Conservation (phyloP, 306 rosid genomes). For the Cucurbita ficifolia region DNA sequence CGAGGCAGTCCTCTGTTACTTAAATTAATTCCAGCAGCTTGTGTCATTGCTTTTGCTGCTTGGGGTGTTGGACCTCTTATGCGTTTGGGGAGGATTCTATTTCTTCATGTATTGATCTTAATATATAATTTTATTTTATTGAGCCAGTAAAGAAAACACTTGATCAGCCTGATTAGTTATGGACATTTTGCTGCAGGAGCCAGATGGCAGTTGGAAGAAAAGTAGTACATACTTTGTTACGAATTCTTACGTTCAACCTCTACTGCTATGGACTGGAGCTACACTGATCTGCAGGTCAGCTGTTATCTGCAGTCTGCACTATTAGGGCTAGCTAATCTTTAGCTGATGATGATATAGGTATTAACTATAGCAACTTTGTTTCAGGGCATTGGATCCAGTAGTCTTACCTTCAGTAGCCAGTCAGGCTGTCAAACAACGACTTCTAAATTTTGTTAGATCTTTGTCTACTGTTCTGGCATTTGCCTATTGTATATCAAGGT, state of each 20-base stretch:
- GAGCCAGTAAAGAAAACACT: background rate
- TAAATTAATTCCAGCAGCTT: conserved; percentile 62
- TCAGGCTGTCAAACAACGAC: conserved; percentile 79
- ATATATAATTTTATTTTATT: background rate
- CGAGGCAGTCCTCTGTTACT: conserved; percentile 37
- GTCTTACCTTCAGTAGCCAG: conserved; percentile 62
- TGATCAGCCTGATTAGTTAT: background rate
- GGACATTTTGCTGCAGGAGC: conserved; percentile 36
- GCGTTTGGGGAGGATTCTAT: conserved; percentile 50
- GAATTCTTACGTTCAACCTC: conserved; percentile 72
- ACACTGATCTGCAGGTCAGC: conserved; percentile 74
- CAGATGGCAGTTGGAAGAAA: conserved; percentile 73
- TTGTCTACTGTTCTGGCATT: conserved; percentile 83
- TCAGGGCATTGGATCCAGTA: conserved; percentile 82
- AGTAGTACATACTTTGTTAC: conserved; percentile 44
- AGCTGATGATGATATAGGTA: conserved; percentile 4
- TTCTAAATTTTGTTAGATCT: conserved; percentile 60
- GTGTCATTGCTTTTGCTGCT: conserved; percentile 78
- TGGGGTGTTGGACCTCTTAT: conserved; percentile 78
- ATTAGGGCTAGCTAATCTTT: background rate
- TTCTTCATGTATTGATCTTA: conserved; percentile 44
- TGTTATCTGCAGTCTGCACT: conserved; percentile 1
- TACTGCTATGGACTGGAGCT: conserved; percentile 81
- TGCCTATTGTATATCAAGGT: conserved; percentile 85
- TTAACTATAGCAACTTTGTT: conserved; percentile 19